phyloP scores from a whole-genome alignment of 2,329 filamentous ascomycete species.

The Diaporthe amygdali region DNA sequence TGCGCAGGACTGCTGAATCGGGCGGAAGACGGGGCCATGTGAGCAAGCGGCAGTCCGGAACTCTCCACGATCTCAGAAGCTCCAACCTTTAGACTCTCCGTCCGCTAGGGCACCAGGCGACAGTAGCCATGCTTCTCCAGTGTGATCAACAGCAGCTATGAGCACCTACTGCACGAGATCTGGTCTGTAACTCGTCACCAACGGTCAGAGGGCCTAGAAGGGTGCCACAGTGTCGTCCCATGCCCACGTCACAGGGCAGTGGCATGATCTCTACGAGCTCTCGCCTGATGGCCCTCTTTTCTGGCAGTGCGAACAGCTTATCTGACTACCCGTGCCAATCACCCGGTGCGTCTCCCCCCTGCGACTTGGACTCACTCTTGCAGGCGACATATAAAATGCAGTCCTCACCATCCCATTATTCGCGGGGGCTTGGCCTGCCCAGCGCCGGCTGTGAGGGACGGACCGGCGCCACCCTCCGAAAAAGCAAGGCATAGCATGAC shows the following conservation, averaged over 20 bases:
- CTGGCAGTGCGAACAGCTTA: not conserved
- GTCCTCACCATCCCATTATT: not conserved
- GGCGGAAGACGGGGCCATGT: not conserved
- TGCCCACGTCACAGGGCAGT: constrained; percentile 12
- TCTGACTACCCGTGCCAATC: not conserved
- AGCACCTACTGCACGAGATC: not conserved
- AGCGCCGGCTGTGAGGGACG: not conserved
- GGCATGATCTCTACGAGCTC: constrained; percentile 23
- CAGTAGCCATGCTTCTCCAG: not conserved
- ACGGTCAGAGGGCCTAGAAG: not conserved
- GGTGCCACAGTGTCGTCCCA: constrained; percentile 11
- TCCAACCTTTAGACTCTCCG: not conserved
- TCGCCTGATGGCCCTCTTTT: constrained; percentile 19
- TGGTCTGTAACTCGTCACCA: not conserved
- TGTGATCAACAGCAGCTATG: not conserved
- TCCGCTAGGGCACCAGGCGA: not conserved
- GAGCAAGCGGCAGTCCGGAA: not conserved
- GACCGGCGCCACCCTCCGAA: not conserved
- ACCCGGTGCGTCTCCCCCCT: not conserved
- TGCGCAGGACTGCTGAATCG: constrained; percentile 1
- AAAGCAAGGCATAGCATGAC: constrained; percentile 10
- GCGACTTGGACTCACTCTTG: not conserved
- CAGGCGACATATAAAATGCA: constrained; percentile 10
- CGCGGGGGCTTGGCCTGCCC: not conserved
- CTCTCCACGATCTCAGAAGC: constrained; percentile 4